Evolutionary conservation across 495 filamentous ascomycete species (phyloP).

Genomic region (Hapsidospora chrysogenum): DNA sequence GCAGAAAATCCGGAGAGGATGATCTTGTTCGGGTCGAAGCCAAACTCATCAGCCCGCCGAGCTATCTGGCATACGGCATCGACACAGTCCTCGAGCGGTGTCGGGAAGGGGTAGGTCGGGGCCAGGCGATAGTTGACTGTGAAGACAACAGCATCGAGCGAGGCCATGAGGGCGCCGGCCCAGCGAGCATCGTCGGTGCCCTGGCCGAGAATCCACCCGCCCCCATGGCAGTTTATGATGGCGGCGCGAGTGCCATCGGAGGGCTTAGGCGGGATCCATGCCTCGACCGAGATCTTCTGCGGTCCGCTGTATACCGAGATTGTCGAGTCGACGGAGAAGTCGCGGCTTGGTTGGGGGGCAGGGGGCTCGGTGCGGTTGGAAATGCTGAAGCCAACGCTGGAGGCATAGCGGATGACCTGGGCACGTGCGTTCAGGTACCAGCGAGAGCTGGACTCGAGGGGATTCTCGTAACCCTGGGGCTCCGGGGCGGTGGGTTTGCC

Average conservation of each 20-base stretch:
- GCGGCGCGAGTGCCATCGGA: conserved; percentile 1
- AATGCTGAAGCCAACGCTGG: conserved; percentile 6
- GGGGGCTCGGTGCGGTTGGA: conserved; percentile 5
- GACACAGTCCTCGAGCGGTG: conserved; percentile 58
- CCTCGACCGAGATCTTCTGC: conserved; percentile 6
- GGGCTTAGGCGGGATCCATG: conserved; percentile 6
- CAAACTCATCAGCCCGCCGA: conserved; percentile 33
- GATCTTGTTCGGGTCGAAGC: conserved; percentile 28
- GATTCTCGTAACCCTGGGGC: conserved; percentile 8
- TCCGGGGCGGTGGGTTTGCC: conserved; percentile 12
- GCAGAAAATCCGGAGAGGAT: conserved; percentile 74
- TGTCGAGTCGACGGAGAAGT: conserved; percentile 8
- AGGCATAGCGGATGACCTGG: conserved; percentile 5
- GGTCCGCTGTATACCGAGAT: conserved; percentile 6
- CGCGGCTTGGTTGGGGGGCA: conserved; percentile 4
- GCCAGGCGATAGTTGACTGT: conserved; percentile 64
- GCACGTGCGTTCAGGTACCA: conserved; percentile 8
- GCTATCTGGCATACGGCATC: conserved; percentile 53
- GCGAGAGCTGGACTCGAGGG: conserved; percentile 8
- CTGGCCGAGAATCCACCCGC: conserved; percentile 59
- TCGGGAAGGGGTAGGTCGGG: conserved; percentile 63
- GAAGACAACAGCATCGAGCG: conserved; percentile 43
- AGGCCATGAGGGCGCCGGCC: conserved; percentile 31
- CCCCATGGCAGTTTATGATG: conserved; percentile 66
- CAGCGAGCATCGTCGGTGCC: conserved; percentile 60